Evolutionary conservation across 257 asterid species (phyloP).

Genomic region (Solanum sejunctum): DNA sequence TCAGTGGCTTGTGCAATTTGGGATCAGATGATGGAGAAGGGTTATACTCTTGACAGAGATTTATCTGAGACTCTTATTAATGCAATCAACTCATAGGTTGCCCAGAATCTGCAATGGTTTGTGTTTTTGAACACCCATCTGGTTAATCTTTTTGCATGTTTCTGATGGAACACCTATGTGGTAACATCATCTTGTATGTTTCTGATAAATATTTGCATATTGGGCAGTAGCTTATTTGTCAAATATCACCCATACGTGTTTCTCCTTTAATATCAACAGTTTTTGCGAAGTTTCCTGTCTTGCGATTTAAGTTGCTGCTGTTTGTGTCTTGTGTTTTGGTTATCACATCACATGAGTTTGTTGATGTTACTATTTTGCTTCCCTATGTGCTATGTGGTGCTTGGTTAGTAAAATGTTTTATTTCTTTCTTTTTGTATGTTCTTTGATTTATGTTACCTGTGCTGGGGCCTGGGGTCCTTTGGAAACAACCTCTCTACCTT

Average conservation of each 20-base stretch:
- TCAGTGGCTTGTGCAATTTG: slow-evolving; percentile 68
- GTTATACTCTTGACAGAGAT: slow-evolving; percentile 77
- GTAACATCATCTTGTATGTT: neutral
- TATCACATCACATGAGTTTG: neutral
- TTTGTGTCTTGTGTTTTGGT: neutral
- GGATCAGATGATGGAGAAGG: slow-evolving; percentile 96
- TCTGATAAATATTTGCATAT: neutral
- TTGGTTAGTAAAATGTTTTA: neutral
- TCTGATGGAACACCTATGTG: neutral
- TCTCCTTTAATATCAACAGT: neutral
- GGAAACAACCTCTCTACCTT: neutral
- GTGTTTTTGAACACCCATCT: neutral
- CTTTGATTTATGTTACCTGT: neutral
- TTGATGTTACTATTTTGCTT: neutral
- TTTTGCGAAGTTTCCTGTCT: neutral
- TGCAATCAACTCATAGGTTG: slow-evolving; percentile 36
- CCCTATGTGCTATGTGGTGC: neutral
- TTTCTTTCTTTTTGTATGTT: neutral
- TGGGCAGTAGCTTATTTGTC: neutral
- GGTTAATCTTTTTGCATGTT: neutral
- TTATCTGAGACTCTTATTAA: slow-evolving; percentile 54
- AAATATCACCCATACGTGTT: neutral
- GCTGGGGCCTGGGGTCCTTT: neutral
- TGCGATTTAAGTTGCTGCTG: neutral
- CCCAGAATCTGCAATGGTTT: slow-evolving; percentile 10